Evolutionary conservation across 2,329 filamentous ascomycete genomes (phyloP).

Genomic region (Aphanocladium album): DNA sequence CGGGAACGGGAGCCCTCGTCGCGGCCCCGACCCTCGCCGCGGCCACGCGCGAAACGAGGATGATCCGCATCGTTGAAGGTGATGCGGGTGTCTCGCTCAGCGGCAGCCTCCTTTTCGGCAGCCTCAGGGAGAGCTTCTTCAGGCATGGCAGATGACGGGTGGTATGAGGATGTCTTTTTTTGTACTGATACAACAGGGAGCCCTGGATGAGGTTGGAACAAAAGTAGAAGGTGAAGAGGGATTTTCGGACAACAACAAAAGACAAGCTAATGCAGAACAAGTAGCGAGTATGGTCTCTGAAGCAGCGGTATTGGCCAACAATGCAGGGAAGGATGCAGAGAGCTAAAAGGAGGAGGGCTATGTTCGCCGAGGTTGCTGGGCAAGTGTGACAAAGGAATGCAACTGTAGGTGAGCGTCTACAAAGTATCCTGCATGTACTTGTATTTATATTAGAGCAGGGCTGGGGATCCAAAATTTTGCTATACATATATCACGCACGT

Average conservation of each 20-base stretch:
- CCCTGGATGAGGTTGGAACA: not conserved
- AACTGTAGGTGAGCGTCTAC: not conserved
- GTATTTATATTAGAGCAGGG: conserved; percentile 8
- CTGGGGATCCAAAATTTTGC: not conserved
- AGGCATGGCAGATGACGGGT: conserved; percentile 14
- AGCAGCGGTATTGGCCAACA: not conserved
- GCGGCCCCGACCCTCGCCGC: conserved; percentile 7
- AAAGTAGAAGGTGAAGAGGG: not conserved
- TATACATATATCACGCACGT: not conserved
- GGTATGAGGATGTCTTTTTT: not conserved
- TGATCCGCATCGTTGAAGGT: conserved; percentile 21
- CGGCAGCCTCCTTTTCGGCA: conserved; percentile 19
- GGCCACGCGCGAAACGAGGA: conserved; percentile 17
- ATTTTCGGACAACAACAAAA: not conserved
- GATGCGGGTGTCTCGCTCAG: conserved; percentile 21
- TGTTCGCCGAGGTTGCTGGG: not conserved
- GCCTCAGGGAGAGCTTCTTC: conserved; percentile 17
- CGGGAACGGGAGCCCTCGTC: conserved; percentile 17
- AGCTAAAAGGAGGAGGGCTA: not conserved
- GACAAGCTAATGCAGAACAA: conserved; percentile 4
- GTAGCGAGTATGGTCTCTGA: not conserved
- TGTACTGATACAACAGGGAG: not conserved
- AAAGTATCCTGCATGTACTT: conserved; percentile 4
- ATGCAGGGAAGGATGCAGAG: not conserved
- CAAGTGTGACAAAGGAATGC: not conserved